A percentile compares a stretch with the other conserved stretches of the same genome.
Conservation (phyloP, 768 basidiomycete species). For the Porpolomopsis calyptriformis region DNA sequence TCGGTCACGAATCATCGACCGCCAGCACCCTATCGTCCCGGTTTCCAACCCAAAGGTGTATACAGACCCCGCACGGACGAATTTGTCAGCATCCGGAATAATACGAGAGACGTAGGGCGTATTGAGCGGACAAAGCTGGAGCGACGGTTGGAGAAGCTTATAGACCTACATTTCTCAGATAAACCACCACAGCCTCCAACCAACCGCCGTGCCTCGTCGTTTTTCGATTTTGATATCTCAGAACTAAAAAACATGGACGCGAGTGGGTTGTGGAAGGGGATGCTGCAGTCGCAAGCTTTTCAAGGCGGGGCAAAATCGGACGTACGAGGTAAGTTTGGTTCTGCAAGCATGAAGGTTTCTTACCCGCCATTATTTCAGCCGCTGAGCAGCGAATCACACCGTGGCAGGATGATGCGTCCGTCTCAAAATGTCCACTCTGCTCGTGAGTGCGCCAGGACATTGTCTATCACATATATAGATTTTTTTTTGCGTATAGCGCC, state of each 20-base stretch:
- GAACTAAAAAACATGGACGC: constrained; percentile 52
- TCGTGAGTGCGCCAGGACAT: constrained; percentile 37
- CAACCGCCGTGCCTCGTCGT: constrained; percentile 47
- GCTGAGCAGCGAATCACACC: constrained; percentile 90
- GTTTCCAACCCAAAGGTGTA: constrained; percentile 89
- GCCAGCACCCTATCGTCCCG: constrained; percentile 70
- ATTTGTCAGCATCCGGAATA: constrained; percentile 43
- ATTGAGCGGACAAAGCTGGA: constrained; percentile 79
- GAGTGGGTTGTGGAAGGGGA: constrained; percentile 59
- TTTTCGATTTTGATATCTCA: constrained; percentile 61
- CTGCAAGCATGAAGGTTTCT: constrained; percentile 1
- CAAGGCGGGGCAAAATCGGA: constrained; percentile 44
- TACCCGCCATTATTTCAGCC: constrained; percentile 25
- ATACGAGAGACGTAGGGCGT: constrained; percentile 24
- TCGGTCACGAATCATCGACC: constrained; percentile 13
- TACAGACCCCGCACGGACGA: constrained; percentile 74
- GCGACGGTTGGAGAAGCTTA: constrained; percentile 81
- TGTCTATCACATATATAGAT: not conserved
- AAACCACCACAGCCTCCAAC: constrained; percentile 9
- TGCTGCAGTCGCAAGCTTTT: constrained; percentile 31
- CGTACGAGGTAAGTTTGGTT: constrained; percentile 46
- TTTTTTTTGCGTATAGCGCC: constrained; percentile 25
- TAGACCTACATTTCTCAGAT: constrained; percentile 54
- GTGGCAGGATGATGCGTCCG: constrained; percentile 79
- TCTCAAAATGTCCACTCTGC: constrained; percentile 80